phyloP scores from a whole-genome alignment of 768 basidiomycete species.

The Heimioporus sp. region DNA sequence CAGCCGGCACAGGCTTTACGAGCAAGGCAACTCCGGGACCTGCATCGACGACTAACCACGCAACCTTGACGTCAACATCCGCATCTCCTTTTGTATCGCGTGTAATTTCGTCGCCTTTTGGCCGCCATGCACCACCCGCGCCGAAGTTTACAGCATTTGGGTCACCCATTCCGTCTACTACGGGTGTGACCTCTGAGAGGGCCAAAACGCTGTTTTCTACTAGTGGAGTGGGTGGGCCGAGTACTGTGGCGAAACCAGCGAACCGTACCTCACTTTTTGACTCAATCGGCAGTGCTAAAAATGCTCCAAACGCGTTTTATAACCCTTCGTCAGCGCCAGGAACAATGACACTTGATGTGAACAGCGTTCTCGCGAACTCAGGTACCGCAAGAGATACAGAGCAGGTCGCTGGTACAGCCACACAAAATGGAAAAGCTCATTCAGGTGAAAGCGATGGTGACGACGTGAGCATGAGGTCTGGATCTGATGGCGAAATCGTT shows the following conservation, averaged over 20 bases:
- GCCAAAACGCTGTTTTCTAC: conserved; percentile 15
- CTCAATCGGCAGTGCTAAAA: conserved; percentile 46
- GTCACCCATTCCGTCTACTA: conserved; percentile 17
- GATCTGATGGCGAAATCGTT: conserved; percentile 16
- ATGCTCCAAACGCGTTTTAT: conserved; percentile 66
- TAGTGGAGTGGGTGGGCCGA: neutral
- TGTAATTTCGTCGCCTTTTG: neutral
- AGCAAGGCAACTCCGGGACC: conserved; percentile 3
- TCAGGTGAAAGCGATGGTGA: conserved; percentile 4
- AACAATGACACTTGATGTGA: neutral
- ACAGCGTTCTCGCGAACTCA: neutral
- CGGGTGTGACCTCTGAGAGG: conserved; percentile 15
- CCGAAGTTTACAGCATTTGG: conserved; percentile 29
- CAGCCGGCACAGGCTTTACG: neutral
- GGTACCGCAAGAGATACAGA: neutral
- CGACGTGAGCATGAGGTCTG: conserved; percentile 21
- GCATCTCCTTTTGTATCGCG: conserved; percentile 9
- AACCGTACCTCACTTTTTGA: conserved; percentile 37
- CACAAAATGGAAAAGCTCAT: conserved; percentile 8
- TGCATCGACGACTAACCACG: neutral
- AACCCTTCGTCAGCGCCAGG: conserved; percentile 40
- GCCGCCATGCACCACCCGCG: conserved; percentile 4
- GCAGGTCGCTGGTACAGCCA: neutral
- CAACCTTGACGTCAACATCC: neutral
- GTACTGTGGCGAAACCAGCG: conserved; percentile 2